Evolutionary conservation across 2,329 filamentous ascomycete species (phyloP).

Genomic region (Knufia fluminis): DNA sequence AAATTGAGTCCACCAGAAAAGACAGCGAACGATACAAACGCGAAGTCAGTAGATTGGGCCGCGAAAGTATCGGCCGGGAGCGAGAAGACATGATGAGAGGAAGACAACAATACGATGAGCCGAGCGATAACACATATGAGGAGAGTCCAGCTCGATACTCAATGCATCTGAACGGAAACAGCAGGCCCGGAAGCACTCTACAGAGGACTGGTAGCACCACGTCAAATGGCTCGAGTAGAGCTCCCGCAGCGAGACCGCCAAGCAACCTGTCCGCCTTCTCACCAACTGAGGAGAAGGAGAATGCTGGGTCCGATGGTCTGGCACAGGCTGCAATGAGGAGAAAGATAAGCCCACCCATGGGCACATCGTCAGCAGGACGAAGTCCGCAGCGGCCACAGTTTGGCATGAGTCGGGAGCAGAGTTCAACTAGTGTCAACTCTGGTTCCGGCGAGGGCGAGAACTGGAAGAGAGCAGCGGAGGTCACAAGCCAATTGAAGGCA

Average conservation of each 20-base stretch:
- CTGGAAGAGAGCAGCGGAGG: conserved; percentile 94
- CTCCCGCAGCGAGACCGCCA: conserved; percentile 28
- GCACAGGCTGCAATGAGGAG: conserved; percentile 29
- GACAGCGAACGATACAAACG: conserved; percentile 92
- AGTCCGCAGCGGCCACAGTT: conserved; percentile 22
- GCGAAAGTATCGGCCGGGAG: conserved; percentile 30
- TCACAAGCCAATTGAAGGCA: conserved; percentile 93
- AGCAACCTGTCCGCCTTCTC: conserved; percentile 33
- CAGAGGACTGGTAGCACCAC: conserved; percentile 20
- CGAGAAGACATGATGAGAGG: conserved; percentile 20
- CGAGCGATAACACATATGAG: conserved; percentile 33
- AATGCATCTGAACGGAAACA: conserved; percentile 10
- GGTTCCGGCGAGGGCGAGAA: conserved; percentile 64
- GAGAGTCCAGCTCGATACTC: conserved; percentile 6
- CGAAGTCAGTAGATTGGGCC: conserved; percentile 53
- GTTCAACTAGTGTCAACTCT: conserved; percentile 25
- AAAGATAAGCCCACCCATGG: conserved; percentile 36
- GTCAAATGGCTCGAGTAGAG: conserved; percentile 1
- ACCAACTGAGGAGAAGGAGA: conserved; percentile 69
- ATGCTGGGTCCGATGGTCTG: conserved; percentile 36
- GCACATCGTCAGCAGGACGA: conserved; percentile 29
- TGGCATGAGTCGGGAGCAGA: conserved; percentile 27
- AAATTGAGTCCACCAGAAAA: conserved; percentile 70
- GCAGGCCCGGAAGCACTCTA: conserved; percentile 17
- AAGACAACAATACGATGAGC: conserved; percentile 35